A percentile compares a stretch with the other conserved stretches of the same genome.
phyloP scores from a whole-genome alignment of 2,329 filamentous ascomycete genomes.

The Didymella pomorum region DNA sequence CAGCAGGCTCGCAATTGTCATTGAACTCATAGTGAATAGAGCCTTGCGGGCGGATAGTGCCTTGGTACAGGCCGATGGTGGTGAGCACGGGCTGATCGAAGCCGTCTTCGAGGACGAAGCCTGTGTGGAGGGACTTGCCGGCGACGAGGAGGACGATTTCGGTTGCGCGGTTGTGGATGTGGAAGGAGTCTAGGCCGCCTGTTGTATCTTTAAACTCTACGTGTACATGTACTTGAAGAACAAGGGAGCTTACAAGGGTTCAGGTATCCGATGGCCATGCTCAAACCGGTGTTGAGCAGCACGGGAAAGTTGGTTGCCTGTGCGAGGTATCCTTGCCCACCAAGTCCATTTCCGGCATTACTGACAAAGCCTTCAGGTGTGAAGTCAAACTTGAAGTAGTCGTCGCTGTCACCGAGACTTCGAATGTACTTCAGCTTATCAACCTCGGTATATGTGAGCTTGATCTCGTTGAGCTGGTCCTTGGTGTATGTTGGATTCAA shows the following conservation, averaged over 20 bases:
- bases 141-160: conserved; percentile 13
- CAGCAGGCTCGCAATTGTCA: conserved; percentile 8
- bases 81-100: conserved; percentile 11
- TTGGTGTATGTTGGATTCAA: conserved; percentile 10
- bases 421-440: conserved; percentile 14
- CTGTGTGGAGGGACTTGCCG: conserved; percentile 9
- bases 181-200: conserved; percentile 13
- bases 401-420: conserved; percentile 6
- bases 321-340: conserved; percentile 8
- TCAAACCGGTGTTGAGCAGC: conserved; percentile 6
- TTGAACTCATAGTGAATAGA: conserved; percentile 14
- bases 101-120: conserved; percentile 12
- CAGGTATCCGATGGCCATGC: conserved; percentile 13
- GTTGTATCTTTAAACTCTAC: neutral
- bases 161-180: conserved; percentile 12
- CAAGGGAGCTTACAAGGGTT: neutral
- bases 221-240: neutral
- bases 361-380: conserved; percentile 9
- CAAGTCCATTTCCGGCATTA: conserved; percentile 9
- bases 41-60: conserved; percentile 9
- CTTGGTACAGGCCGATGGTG: conserved; percentile 12
- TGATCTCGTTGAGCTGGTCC: conserved; percentile 12
- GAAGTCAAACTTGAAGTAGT: conserved; percentile 15
- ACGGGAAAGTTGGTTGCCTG: conserved; percentile 10
- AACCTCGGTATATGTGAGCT: conserved; percentile 10